These are phyloP conservation scores for Sechiopsis laciniata DNA, from an alignment of 306 rosid genomes.

Conservation along the genomic window DNA sequence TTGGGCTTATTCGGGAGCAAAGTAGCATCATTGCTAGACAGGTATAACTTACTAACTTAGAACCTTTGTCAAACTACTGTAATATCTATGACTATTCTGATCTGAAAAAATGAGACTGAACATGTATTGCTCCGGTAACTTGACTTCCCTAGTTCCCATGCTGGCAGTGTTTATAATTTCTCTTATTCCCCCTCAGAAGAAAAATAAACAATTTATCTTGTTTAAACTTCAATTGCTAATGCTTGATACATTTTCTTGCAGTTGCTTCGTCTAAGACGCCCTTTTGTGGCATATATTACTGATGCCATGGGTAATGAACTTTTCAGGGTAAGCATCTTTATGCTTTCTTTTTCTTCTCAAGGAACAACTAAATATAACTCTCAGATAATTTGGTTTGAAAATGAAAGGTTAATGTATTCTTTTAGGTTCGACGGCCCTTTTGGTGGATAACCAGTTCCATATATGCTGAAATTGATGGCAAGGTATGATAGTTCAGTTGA, in stretches of 20 bases:
- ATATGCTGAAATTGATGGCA: conserved; percentile 82
- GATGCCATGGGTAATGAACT: conserved; percentile 76
- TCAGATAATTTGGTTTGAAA: conserved; percentile 18
- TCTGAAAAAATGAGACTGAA: background rate
- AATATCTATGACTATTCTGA: background rate
- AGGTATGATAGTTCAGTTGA: conserved; percentile 48
- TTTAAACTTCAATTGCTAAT: conserved; percentile 20
- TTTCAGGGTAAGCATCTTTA: conserved; percentile 60
- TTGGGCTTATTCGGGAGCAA: conserved; percentile 79
- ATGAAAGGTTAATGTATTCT: conserved; percentile 25
- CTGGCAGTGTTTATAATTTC: background rate
- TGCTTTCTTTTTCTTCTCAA: conserved; percentile 3
- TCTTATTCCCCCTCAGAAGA: conserved; percentile 12
- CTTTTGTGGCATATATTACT: conserved; percentile 80
- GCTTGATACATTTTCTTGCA: conserved; percentile 34
- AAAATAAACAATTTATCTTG: background rate
- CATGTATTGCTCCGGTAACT: background rate
- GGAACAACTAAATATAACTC: background rate
- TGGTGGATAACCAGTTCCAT: conserved; percentile 99
- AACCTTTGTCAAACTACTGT: conserved; percentile 4
- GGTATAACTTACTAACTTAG: conserved; percentile 35
- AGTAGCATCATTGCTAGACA: conserved; percentile 74
- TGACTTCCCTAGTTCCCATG: background rate
- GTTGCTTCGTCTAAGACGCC: conserved; percentile 81
- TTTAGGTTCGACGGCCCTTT: conserved; percentile 89